Conservation (phyloP, 306 rosid genomes). For the Lagenaria siceraria region DNA sequence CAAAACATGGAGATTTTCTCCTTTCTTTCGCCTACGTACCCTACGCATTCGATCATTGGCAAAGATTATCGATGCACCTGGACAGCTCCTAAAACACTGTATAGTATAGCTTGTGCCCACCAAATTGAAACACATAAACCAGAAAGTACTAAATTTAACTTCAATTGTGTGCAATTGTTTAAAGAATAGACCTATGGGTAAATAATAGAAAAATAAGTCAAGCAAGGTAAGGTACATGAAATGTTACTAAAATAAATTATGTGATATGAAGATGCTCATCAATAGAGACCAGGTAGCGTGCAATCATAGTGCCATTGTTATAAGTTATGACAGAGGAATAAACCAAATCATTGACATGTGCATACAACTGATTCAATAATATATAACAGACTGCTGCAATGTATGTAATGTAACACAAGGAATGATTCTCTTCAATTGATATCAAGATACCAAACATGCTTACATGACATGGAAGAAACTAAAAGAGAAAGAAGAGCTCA, state of each 20-base stretch:
- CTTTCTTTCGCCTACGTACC: neutral
- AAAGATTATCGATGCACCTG: neutral
- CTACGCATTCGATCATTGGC: neutral
- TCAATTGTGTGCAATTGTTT: neutral
- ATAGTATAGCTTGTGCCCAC: neutral
- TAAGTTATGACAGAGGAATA: neutral
- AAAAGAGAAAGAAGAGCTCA: constrained; percentile 20
- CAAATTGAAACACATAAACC: neutral
- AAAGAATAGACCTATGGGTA: neutral
- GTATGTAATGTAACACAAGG: neutral
- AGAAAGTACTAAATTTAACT: neutral
- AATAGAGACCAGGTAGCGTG: neutral
- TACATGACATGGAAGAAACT: neutral
- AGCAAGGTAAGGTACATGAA: neutral
- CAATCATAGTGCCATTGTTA: neutral
- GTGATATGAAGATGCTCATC: neutral
- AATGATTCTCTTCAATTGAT: neutral
- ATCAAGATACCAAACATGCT: neutral
- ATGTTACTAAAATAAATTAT: neutral
- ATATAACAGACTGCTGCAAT: neutral
- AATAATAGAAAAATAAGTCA: neutral
- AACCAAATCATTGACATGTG: neutral
- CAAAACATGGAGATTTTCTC: neutral
- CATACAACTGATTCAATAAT: neutral
- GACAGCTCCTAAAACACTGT: neutral